Evolutionary conservation across 176 grass and related monocot genomes (phyloP), one percentile per base, ranked within the genome.

Genomic region (Miscanthus lutarioriparius): DNA sequence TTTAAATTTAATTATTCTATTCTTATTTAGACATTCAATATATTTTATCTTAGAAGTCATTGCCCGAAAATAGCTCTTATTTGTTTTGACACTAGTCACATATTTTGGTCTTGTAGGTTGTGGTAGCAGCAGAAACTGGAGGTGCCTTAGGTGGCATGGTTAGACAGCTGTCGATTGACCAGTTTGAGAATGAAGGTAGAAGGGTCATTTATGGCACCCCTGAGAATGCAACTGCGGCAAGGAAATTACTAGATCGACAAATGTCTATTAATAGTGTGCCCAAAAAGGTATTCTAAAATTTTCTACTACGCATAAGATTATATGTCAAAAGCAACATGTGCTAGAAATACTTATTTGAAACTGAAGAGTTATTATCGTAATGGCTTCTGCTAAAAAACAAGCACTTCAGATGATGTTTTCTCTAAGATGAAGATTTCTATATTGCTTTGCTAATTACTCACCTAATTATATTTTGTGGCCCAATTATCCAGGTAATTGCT

Each of bases 101-200:
- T 64, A 71, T 83, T 78, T 79, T 66, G 7, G 64, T 71, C 63
- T 74, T 84, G 27, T 74, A 98, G 93, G 93, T 98, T 76, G 96
- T 98, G 72, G 89, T 98, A 81, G 96, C 96, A 78, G 96, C 96
- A 75, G 96, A 98, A 92, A 93, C 96, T 64, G 96, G 96, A 75
- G 96, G 96, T 75, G 96, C 93, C 76, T 87, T 98, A 72, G 96
- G 96, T 83, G 96, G 96, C 85, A 98, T 98, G 93, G 96, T 98
- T 72, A 95, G 96, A 47, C 96, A 98, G 74, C 91, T 98, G 39
- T 98, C 96, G 8, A 98, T 98, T 65, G 96, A 98, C 87, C 96
- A 98, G 67, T 98, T 98, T 89, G 96, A 98, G 88, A 98, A 98
- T 14, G 96, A 98, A 89, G 96, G 96, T 49, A 91, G 96, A 88